Conservation (phyloP, 306 rosid species). For the Pyrus pyrifolia region DNA sequence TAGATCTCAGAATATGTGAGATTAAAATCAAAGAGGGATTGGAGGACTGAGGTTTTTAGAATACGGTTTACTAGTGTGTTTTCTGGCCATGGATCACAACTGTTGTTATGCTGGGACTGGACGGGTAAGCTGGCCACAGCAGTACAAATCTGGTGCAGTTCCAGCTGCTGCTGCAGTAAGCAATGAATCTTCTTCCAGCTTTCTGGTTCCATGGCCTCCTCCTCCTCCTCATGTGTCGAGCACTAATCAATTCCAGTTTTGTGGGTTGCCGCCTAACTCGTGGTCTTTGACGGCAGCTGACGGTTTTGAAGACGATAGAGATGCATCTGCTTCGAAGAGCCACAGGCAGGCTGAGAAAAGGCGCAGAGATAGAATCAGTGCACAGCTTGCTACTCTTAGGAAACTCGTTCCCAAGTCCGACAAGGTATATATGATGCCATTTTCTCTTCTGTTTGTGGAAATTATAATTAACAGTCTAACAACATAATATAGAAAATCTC, state of each 20-base stretch:
- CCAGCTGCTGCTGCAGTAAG: slow-evolving; percentile 6
- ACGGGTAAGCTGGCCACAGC: slow-evolving; percentile 15
- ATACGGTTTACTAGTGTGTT: slow-evolving; percentile 8
- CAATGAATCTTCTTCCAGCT: slow-evolving; percentile 30
- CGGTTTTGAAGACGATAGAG: slow-evolving; percentile 44
- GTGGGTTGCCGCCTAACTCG: slow-evolving; percentile 31
- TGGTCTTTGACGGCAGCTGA: slow-evolving; percentile 31
- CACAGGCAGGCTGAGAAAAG: slow-evolving; percentile 96
- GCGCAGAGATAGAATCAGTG: slow-evolving; percentile 87
- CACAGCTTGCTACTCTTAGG: slow-evolving; percentile 89
- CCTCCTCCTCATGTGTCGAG: slow-evolving; percentile 23
- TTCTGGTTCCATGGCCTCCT: slow-evolving; percentile 28
- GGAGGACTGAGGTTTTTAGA: slow-evolving; percentile 10
- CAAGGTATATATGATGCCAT: slow-evolving; percentile 40
- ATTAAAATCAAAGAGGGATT: slow-evolving; percentile 36
- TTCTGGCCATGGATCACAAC: slow-evolving; percentile 46
- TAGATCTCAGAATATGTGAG: slow-evolving; percentile 12
- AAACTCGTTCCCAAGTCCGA: slow-evolving; percentile 88
- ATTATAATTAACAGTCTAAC: neutral
- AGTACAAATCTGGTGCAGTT: slow-evolving; percentile 10
- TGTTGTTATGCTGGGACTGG: slow-evolving; percentile 38
- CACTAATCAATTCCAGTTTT: slow-evolving; percentile 37
- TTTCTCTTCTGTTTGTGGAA: too few species aligned
- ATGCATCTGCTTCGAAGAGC: slow-evolving; percentile 68
- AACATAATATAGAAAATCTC: neutral